Evolutionary conservation across 2,329 filamentous ascomycete genomes (phyloP).

Genomic region (Penicillium oxalicum): DNA sequence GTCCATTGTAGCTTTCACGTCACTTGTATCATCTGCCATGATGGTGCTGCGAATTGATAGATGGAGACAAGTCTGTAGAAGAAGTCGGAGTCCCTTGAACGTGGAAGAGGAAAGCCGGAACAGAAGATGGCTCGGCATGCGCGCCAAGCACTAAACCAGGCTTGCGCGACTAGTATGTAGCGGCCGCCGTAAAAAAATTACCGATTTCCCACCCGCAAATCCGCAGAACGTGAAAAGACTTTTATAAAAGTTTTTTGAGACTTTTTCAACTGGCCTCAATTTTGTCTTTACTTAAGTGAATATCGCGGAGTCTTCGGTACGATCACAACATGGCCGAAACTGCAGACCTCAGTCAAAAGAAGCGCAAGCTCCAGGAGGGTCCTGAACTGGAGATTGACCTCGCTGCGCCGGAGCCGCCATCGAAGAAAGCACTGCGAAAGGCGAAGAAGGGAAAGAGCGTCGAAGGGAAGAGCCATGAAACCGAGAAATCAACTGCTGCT

Average conservation of each 20-base stretch:
- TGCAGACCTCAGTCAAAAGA: conserved; percentile 43
- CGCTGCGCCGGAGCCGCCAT: conserved; percentile 82
- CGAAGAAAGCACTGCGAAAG: conserved; percentile 84
- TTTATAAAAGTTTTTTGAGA: background rate
- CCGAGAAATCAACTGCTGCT: conserved; percentile 8
- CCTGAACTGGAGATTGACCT: conserved; percentile 83
- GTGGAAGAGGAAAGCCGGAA: conserved; percentile 5
- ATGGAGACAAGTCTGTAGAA: background rate
- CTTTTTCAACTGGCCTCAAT: background rate
- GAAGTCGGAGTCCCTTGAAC: background rate
- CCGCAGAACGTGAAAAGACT: background rate
- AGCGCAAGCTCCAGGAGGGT: conserved; percentile 60
- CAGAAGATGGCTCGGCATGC: conserved; percentile 12
- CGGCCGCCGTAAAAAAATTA: conserved; percentile 27
- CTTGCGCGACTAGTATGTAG: conserved; percentile 21
- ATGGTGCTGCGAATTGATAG: conserved; percentile 4
- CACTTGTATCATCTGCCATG: conserved; percentile 32
- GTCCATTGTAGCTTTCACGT: conserved; percentile 23
- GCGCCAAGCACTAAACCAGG: conserved; percentile 18
- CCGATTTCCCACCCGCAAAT: conserved; percentile 6
- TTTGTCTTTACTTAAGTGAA: background rate
- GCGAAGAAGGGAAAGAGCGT: conserved; percentile 62
- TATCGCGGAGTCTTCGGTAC: background rate
- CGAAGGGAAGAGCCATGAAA: conserved; percentile 11
- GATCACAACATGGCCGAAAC: conserved; percentile 24